Percentiles rank a stretch among this genome's conserved stretches.
These are phyloP conservation scores for Nadsonia starkeyi-henricii DNA, from an alignment of 1,139 yeast genomes.

Conservation along the genomic window DNA sequence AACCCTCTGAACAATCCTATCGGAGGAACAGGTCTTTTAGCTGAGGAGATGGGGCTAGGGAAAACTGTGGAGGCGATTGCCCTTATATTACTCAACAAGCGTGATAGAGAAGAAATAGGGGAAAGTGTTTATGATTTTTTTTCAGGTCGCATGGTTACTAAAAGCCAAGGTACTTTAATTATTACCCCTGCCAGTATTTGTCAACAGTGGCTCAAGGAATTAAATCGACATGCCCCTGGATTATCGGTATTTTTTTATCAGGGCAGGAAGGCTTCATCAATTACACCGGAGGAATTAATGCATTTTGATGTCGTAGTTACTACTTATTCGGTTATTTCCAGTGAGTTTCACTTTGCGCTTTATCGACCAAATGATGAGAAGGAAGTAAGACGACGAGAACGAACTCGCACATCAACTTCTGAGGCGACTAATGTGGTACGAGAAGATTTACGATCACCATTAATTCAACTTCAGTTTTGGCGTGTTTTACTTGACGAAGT, in stretches of 20 bases:
- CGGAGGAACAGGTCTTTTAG: conserved; percentile 51
- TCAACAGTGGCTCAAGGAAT: conserved; percentile 47
- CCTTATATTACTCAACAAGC: conserved; percentile 42
- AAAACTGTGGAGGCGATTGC: conserved; percentile 79
- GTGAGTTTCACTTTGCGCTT: conserved; percentile 69
- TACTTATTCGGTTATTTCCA: conserved; percentile 54
- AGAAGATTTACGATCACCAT: conserved; percentile 42
- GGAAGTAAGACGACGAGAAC: conserved; percentile 36
- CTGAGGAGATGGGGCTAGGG: conserved; percentile 96
- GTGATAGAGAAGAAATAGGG: conserved; percentile 15
- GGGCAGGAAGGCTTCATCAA: conserved; percentile 8
- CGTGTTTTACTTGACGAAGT: conserved; percentile 85
- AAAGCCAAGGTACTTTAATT: conserved; percentile 59
- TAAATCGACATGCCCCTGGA: conserved; percentile 8
- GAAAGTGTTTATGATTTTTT: conserved; percentile 28
- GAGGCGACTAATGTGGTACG: conserved; percentile 7
- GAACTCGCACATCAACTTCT: conserved; percentile 11
- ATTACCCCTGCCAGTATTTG: conserved; percentile 64
- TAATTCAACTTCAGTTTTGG: conserved; percentile 79
- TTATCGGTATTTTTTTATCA: conserved; percentile 3
- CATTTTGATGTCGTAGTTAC: conserved; percentile 71
- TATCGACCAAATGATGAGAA: conserved; percentile 40
- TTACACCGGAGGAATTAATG: conserved; percentile 33
- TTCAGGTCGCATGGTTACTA: conserved; percentile 34
- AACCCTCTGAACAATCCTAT: conserved; percentile 6